Conservation (phyloP, 805 yeast species). For the Metschnikowia orientalis region DNA sequence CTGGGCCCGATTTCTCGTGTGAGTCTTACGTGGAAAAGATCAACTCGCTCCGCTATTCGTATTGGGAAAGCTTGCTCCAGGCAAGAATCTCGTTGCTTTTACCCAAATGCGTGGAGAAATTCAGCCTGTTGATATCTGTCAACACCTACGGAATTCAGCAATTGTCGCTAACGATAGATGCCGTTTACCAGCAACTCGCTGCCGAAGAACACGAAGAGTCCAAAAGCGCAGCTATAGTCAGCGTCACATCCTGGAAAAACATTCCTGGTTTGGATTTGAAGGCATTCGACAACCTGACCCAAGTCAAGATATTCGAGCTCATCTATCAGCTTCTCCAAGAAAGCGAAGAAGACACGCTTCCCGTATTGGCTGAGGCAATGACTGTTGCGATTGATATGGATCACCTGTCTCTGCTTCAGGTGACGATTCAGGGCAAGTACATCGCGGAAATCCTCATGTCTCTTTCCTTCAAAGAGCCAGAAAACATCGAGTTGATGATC, state of each 20-base stretch:
- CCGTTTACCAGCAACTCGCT: not conserved
- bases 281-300: constrained; percentile 22
- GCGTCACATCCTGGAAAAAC: constrained; percentile 48
- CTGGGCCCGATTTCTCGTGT: constrained; percentile 17
- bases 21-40: constrained; percentile 7
- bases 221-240: constrained; percentile 41
- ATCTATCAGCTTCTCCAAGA: constrained; percentile 48
- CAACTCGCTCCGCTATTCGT: constrained; percentile 3
- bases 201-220: constrained; percentile 14
- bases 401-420: constrained; percentile 22
- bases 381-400: constrained; percentile 47
- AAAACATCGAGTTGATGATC: constrained; percentile 63
- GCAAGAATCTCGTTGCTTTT: constrained; percentile 48
- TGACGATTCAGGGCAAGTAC: constrained; percentile 18
- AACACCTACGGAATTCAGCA: constrained; percentile 28
- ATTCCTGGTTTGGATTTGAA: constrained; percentile 8
- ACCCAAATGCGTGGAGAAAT: constrained; percentile 57
- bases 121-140: constrained; percentile 32
- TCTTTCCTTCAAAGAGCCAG: constrained; percentile 67
- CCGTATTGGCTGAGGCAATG: constrained; percentile 68
- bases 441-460: constrained; percentile 55
- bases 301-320: constrained; percentile 34
- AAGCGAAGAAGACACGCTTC: constrained; percentile 76
- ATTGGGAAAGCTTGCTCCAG: constrained; percentile 34
- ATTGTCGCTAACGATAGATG: constrained; percentile 12